Percentiles rank a stretch among this genome's conserved stretches.
Conservation (phyloP, 192 early-diverging fungal genomes). For the Phlyctochytrium arcticum region DNA sequence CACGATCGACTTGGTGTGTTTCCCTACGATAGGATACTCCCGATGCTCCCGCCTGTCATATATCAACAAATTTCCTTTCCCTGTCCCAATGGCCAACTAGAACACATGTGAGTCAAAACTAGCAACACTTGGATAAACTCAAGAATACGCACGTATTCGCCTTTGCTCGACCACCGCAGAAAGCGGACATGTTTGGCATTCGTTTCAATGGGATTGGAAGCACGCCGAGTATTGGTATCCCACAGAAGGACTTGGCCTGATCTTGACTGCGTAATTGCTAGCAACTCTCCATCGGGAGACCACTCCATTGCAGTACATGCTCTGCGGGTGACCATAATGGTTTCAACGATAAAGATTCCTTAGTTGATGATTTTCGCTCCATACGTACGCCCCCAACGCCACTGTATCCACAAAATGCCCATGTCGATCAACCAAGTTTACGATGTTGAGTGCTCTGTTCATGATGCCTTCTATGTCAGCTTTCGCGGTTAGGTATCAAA, state of each 20-base stretch:
- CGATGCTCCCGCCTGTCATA: constrained; percentile 33
- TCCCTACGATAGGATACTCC: constrained; percentile 49
- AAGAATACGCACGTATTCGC: constrained; percentile 36
- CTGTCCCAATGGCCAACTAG: constrained; percentile 42
- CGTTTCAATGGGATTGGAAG: constrained; percentile 23
- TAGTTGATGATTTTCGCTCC: too few species aligned
- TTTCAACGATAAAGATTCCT: background rate
- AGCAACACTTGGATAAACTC: background rate
- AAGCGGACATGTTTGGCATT: constrained; percentile 35
- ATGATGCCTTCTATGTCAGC: background rate
- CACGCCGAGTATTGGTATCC: constrained; percentile 30
- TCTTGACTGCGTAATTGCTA: constrained; percentile 30
- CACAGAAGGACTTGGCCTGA: constrained; percentile 27
- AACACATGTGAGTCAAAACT: background rate
- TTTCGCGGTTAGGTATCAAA: background rate
- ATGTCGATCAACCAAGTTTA: constrained; percentile 32
- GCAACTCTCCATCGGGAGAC: constrained; percentile 35
- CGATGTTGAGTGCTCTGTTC: constrained; percentile 10
- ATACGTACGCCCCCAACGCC: constrained; percentile 24
- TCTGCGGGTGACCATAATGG: constrained; percentile 5
- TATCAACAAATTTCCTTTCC: constrained; percentile 48
- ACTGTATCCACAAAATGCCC: constrained; percentile 29
- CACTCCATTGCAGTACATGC: constrained; percentile 39
- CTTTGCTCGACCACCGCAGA: constrained; percentile 34
- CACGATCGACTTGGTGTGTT: constrained; percentile 47